Evolutionary conservation across 805 yeast genomes (phyloP).

Genomic region (Starmerella davenportii): DNA sequence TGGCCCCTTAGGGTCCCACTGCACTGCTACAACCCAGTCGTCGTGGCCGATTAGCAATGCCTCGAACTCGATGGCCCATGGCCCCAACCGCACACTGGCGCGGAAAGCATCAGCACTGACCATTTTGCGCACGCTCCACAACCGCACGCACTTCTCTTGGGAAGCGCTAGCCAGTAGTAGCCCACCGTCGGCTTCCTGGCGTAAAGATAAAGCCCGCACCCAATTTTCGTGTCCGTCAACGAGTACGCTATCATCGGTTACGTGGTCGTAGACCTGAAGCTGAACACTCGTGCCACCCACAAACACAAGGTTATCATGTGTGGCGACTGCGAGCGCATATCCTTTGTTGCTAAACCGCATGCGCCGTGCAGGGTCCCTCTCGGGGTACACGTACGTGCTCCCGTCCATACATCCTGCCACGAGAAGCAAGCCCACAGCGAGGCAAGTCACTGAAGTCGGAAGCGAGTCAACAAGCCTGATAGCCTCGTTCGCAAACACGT

Average conservation of each 20-base stretch:
- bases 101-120: too few species aligned
- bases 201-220: slow-evolving; percentile 70
- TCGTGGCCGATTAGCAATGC: slow-evolving; percentile 96
- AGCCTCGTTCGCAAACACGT: not conserved
- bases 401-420: slow-evolving; percentile 57
- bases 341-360: slow-evolving; percentile 12
- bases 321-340: slow-evolving; percentile 19
- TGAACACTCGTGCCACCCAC: slow-evolving; percentile 25
- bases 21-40: slow-evolving; percentile 80
- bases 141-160: slow-evolving; percentile 77
- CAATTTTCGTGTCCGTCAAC: slow-evolving; percentile 92
- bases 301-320: slow-evolving; percentile 16
- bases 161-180: slow-evolving; percentile 72
- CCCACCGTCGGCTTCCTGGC: slow-evolving; percentile 31
- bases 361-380: slow-evolving; percentile 3
- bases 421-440: slow-evolving; percentile 1
- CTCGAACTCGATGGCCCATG: slow-evolving; percentile 48
- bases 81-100: too few species aligned
- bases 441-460: slow-evolving; percentile 1
- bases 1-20: slow-evolving; percentile 56
- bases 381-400: slow-evolving; percentile 41
- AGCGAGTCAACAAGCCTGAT: not conserved
- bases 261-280: slow-evolving; percentile 31
- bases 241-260: slow-evolving; percentile 10
- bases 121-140: slow-evolving; percentile 36